Evolutionary conservation across 2,329 filamentous ascomycete species (phyloP), one percentile per base, ranked within the genome.

Genomic region (Orbilia blumenaviensis): DNA sequence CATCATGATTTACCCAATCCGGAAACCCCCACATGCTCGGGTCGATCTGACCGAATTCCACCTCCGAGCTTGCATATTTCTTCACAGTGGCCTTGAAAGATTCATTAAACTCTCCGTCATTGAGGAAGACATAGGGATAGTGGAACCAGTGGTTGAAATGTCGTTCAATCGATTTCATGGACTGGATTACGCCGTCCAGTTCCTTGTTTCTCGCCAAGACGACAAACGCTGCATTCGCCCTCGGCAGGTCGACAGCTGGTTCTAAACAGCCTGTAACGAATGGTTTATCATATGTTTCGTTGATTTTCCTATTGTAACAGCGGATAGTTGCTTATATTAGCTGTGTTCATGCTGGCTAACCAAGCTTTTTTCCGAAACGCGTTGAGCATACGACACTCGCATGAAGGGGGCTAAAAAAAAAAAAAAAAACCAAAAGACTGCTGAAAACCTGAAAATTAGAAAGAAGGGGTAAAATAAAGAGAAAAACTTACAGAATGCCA

Each of bases 111-210:
- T 98, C 94, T 78, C 91, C 95, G 81, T 99, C 94, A 84, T 99
- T 99, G 80, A 99, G 86, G 83, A 99, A 98, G 80, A 98, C 94
- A 82, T 98, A 99, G 25, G 95, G 95, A 83, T 99, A 99, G 84
- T 98, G 89, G 83, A 93, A 99, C 94, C 94, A 99, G 79, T 94
- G 89, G 84, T 99, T 99, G 88, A 99, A 99, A 84, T 99, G 95
- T 80, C 95, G 89, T 85, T 99, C 95, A 79, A 99, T 94, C 46
- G 94, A 98, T 85, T 97, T 97, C 83, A 99, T 88, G 8, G 95
- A 98, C 83, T 98, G 93, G 78, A 99, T 89, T 41, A 99, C 95
- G 75, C 95, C 95, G 0, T 97, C 94, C 78, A 99, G 84, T 84
- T 99, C 95, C 86, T 97, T 96, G 83, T 99, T 98, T 80, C 95